Evolutionary conservation across 176 grass and related monocot species (phyloP), one percentile per base, ranked within the genome.

Genomic region (Carex scoparia): DNA sequence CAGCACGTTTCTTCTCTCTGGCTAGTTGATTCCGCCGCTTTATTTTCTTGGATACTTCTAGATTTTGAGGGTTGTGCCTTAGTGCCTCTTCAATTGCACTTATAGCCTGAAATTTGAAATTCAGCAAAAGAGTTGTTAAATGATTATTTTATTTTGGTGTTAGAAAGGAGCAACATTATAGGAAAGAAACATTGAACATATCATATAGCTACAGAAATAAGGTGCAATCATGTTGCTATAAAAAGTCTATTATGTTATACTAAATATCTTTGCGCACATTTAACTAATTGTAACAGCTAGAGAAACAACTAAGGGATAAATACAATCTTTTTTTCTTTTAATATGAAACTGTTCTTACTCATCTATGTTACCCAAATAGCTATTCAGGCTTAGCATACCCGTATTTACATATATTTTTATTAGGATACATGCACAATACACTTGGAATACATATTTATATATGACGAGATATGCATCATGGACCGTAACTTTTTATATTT

Each of bases 31-130:
- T 88, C 35, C 95, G 84, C 53, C 91, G 92, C 86, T 95, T 98
- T 73, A 98, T 92, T 90, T 98, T 98, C 85, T 91, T 90, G 0
- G 93, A 88, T 30, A 98, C 87, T 91, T 98, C 96, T 64, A 84
- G 19, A 74, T 89, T 98, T 90, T 98, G 93, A 88, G 93, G 91
- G 84, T 98, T 95, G 86, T 89, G 84, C 77, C 95, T 90, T 81
- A 95, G 88, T 69, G 96, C 96, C 81, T 90, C 69, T 84, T 92
- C 86, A 79, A 98, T 94, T 76, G 93, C 88, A 88, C 87, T 74
- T 84, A 94, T 80, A 74, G 96, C 96, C 93, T 98, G 84, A 65
- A 53, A 79, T 27, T 35, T 72, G 46, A 40, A 23, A 42, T 61
- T 2, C 54, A 61, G 15, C 7, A 37, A 71, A 1, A 58, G 28